Evolutionary conservation across 2,329 filamentous ascomycete genomes (phyloP), one percentile per base, ranked within the genome.

Genomic region (Ciborinia camelliae): DNA sequence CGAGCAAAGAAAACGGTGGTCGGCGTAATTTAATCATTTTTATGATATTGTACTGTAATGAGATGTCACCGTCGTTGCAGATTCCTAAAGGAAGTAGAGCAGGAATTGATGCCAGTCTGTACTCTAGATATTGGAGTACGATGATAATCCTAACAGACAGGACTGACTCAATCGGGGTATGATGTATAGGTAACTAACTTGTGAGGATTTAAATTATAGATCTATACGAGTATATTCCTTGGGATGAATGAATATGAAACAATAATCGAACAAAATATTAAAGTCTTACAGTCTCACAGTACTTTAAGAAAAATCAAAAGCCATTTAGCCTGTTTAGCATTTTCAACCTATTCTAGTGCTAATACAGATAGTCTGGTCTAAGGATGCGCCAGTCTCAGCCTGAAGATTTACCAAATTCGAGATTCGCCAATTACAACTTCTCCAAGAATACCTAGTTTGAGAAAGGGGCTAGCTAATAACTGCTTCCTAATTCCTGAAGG

Each of bases 401-500:
- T 30, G 39, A 57, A 45, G 26, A 23, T 57, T 45, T 12, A 39
- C 20, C 14, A 54, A 39, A 30, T 43, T 26, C 26, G 15, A 35
- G 35, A 54, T 51, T 30, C n/a, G 26, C 51, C 51, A 53, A 53
- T 53, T 14, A 37, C 9, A 53, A 32, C n/a, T 39, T 54, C 35
- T 37, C 23, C 32, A 39, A 37, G 32, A 26, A 39, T n/a, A n/a
- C n/a, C 5, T 47, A 37, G 41, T 47, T 35, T 58, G 28, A 58
- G 28, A 41, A 47, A 58, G 41, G 45, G 55, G 20, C n/a, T n/a
- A n/a, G 55, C 41, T 35, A 58, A 26, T n/a, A n/a, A n/a, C n/a
- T n/a, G n/a, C n/a, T n/a, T n/a, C n/a, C 35, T 58, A 9, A n/a
- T 47, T 58, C 55, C 55, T 58, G 55, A 18, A 47, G 55, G 55